A percentile compares a stretch with the other conserved stretches of the same genome.
Conservation (phyloP, 306 rosid species). For the Hippophae tibetana region DNA sequence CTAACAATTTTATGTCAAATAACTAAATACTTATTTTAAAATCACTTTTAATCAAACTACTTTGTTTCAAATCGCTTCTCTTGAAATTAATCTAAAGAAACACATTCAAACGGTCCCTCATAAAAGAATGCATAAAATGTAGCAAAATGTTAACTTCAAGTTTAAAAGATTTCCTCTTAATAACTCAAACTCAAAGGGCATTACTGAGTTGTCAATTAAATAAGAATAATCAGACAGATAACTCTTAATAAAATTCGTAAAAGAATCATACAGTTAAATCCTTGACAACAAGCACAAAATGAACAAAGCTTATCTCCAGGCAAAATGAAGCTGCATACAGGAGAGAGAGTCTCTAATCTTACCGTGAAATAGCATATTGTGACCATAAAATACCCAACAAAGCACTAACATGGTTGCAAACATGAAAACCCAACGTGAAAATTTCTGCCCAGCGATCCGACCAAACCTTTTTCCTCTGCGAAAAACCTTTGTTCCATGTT, state of each 20-base stretch:
- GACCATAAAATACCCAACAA: slow-evolving; percentile 44
- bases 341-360: slow-evolving; percentile 16
- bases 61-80: too few relatives aligned
- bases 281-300: neutral
- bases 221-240: neutral
- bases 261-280: neutral
- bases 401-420: slow-evolving; percentile 39
- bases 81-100: too few relatives aligned
- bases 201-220: neutral
- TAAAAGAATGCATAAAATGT: too few relatives aligned
- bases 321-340: neutral
- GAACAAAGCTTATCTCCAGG: neutral
- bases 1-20: too few relatives aligned
- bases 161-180: too few relatives aligned
- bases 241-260: neutral
- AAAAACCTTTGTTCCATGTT: slow-evolving; percentile 35
- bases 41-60: too few relatives aligned
- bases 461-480: slow-evolving; percentile 67
- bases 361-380: slow-evolving; percentile 52
- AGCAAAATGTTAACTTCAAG: too few relatives aligned
- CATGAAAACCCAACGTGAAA: slow-evolving; percentile 37
- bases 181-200: too few relatives aligned
- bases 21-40: too few relatives aligned
- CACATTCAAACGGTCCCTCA: too few relatives aligned
- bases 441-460: slow-evolving; percentile 43